Conservation (phyloP, 1,139 yeast species). For the Kurtzmaniella quercitrusa region DNA sequence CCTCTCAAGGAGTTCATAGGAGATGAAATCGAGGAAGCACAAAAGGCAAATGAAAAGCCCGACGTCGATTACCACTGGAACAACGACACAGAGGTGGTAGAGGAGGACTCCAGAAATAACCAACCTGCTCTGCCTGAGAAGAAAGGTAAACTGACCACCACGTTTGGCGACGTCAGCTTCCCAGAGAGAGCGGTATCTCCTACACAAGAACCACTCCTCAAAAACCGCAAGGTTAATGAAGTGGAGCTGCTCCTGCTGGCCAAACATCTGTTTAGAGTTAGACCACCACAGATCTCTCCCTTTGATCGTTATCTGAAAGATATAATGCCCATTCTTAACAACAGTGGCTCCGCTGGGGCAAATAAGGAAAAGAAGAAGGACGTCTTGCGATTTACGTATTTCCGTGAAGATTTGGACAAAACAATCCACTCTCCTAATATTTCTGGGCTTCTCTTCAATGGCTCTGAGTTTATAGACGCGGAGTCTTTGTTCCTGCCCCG, state of each 20-base stretch:
- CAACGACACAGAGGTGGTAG: constrained; percentile 27
- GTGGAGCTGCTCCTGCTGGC: constrained; percentile 45
- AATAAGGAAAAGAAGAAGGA: constrained; percentile 13
- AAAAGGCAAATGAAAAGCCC: constrained; percentile 13
- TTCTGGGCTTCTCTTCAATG: constrained; percentile 57
- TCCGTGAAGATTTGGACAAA: constrained; percentile 81
- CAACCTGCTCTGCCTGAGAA: neutral
- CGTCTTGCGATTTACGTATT: constrained; percentile 74
- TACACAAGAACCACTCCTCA: constrained; percentile 20
- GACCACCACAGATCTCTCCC: constrained; percentile 75
- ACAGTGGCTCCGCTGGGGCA: constrained; percentile 18
- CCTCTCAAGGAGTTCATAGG: constrained; percentile 72
- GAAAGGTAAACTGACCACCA: neutral
- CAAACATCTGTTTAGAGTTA: constrained; percentile 49
- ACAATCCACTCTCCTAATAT: constrained; percentile 89
- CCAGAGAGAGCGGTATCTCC: neutral
- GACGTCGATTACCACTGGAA: neutral
- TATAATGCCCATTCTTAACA: constrained; percentile 25
- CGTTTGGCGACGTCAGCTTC: constrained; percentile 1
- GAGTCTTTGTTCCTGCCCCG: constrained; percentile 30
- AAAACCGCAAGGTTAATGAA: constrained; percentile 55
- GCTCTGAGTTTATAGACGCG: constrained; percentile 11
- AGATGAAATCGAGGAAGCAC: constrained; percentile 55
- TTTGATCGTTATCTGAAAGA: constrained; percentile 51
- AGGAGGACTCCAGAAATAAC: constrained; percentile 13